Evolutionary conservation across 139 green algal species (phyloP).

Genomic region (Marvania coccoides): DNA sequence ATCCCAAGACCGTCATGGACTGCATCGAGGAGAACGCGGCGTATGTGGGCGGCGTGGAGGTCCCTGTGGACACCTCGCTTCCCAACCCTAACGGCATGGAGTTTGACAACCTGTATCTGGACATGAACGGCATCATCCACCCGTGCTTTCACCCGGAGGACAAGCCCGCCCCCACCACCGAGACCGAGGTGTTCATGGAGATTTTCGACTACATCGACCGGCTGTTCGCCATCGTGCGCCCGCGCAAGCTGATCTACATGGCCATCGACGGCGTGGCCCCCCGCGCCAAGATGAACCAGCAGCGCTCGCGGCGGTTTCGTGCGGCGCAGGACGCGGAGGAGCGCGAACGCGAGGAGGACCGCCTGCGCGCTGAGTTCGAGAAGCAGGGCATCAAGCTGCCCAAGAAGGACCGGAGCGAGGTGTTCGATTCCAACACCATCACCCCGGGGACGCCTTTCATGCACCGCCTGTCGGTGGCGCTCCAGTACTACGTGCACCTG

Average conservation of each 20-base stretch:
- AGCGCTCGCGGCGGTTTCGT: conserved; percentile 91
- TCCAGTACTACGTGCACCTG: conserved; percentile 97
- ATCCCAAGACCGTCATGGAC: conserved; percentile 91
- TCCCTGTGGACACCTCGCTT: conserved; percentile 81
- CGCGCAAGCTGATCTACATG: conserved; percentile 95
- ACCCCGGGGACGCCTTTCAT: conserved; percentile 99
- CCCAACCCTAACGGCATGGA: conserved; percentile 96
- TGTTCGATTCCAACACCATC: conserved; percentile 97
- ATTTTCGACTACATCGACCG: conserved; percentile 99
- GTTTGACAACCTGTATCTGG: conserved; percentile 98
- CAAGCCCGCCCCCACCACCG: conserved; percentile 79
- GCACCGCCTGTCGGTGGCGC: conserved; percentile 78
- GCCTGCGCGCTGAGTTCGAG: conserved; percentile 80
- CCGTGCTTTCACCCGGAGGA: conserved; percentile 99
- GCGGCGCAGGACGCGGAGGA: conserved; percentile 84
- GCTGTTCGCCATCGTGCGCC: conserved; percentile 93
- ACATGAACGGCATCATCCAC: conserved; percentile 99
- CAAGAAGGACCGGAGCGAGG: conserved; percentile 58
- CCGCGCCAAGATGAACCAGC: conserved; percentile 99
- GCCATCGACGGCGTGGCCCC: conserved; percentile 97
- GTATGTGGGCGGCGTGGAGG: conserved; percentile 65
- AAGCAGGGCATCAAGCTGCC: conserved; percentile 62
- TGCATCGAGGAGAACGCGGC: conserved; percentile 73
- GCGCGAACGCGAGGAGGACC: conserved; percentile 77
- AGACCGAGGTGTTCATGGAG: conserved; percentile 91